Base-by-base conservation (phyloP, 805 yeast species). In the Barnettozyma wickerhamii region DNA sequence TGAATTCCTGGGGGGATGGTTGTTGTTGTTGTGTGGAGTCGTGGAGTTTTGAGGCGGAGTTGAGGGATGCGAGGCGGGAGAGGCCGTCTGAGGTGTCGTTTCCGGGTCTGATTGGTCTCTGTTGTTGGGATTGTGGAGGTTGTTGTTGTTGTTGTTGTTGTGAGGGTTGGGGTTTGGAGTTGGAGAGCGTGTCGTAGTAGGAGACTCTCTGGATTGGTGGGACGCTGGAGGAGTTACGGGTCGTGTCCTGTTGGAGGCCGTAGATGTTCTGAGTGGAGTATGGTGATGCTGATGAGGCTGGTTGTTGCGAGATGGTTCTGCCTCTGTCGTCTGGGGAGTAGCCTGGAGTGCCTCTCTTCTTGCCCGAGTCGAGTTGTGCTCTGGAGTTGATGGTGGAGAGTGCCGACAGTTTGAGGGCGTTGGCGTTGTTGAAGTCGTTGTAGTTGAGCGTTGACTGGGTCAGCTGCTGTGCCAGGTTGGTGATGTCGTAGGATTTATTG, bases 341-440 rank as follows among this genome's bases (percentile, higher is more conserved):
- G 13, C 33, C 33, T 9, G 30, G 24, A 26, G 15, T 30, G 12
- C 23, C 18, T 35, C 51, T 47, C 41, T 56, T 60, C 34, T 60
- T 63, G 39, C 59, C 62, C 5, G 68, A 59, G 46, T 69, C 74
- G 21, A 69, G 53, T 33, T 63, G 60, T 4, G 59, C 78, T 18
- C 85, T 59, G 7, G 74, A 70, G 58, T 77, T 77, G 46, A 79
- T 80, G 3, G 87, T 80, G 19, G 81, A 74, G 41, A 81, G 66
- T 0, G 87, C 87, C 5, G 84, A 83, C 48, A 81, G 62, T 54
- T 81, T 81, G 59, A 75, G 61, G n/a, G 76, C 74, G 23, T 71
- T 68, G 7, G 50, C 45, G 29, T 53, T 49, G 34, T 41, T 43
- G 14, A 47, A 50, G n/a, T 52, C 58, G n/a, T 40, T 40, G 14